These are phyloP conservation scores for Ceratocystis cacaofunesta DNA, from an alignment of 2,329 filamentous ascomycete species.

Conservation along the genomic window DNA sequence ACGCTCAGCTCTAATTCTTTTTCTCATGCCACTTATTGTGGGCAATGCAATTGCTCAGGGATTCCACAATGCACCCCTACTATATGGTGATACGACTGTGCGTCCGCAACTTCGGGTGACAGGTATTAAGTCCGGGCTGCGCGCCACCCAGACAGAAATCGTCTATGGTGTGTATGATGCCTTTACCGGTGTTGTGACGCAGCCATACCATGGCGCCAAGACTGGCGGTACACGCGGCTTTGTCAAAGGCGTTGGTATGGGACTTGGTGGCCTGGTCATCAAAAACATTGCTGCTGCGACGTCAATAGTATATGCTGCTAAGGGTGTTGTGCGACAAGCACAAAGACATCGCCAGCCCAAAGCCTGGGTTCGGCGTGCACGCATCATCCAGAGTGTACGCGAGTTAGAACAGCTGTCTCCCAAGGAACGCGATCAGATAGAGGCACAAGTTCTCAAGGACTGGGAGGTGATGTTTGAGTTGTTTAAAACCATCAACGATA, in stretches of 20 bases:
- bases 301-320: constrained; percentile 46
- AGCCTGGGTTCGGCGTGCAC: constrained; percentile 38
- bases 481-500: constrained; percentile 26
- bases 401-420: constrained; percentile 27
- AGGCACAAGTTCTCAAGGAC: constrained; percentile 26
- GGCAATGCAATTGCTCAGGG: constrained; percentile 49
- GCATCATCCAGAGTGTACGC: constrained; percentile 43
- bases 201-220: constrained; percentile 35
- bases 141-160: constrained; percentile 46
- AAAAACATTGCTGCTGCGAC: constrained; percentile 49
- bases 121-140: constrained; percentile 47
- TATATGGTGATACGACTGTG: constrained; percentile 58
- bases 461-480: constrained; percentile 31
- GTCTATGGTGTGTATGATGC: constrained; percentile 50
- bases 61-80: constrained; percentile 54
- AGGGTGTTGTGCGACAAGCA: constrained; percentile 47
- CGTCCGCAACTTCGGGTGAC: constrained; percentile 48
- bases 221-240: constrained; percentile 34
- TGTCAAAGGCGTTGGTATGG: constrained; percentile 45
- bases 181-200: constrained; percentile 41
- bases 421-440: constrained; percentile 22
- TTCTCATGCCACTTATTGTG: constrained; percentile 44
- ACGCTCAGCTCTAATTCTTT: constrained; percentile 36
- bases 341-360: constrained; percentile 38
- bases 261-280: constrained; percentile 46